Conservation (phyloP, 371 early-diverging fungal species). For the Mucor plumbeus region DNA sequence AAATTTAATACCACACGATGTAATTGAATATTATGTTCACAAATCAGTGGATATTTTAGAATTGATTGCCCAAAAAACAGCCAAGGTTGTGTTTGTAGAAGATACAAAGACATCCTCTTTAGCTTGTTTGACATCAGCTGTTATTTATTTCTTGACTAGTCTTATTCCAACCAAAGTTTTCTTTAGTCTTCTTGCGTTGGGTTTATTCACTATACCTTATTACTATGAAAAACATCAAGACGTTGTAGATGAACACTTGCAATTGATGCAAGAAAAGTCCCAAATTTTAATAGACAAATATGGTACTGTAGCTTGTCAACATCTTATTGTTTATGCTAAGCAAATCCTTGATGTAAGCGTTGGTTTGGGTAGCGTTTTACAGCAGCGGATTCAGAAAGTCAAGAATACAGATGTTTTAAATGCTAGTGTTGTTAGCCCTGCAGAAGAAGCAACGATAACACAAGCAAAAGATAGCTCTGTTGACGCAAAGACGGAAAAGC, state of each 20-base stretch:
- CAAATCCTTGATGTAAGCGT: neutral
- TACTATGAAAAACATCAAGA: conserved; percentile 22
- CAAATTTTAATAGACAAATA: neutral
- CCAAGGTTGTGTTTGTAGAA: conserved; percentile 52
- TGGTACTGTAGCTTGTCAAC: neutral
- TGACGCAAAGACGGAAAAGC: neutral
- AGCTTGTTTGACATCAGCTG: conserved; percentile 9
- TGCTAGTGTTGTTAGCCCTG: neutral
- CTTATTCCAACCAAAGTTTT: conserved; percentile 23
- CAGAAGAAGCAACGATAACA: neutral
- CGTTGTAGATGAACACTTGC: conserved; percentile 4
- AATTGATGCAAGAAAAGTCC: neutral
- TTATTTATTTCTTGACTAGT: conserved; percentile 18
- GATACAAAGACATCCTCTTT: conserved; percentile 33
- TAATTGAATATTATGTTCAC: conserved; percentile 31
- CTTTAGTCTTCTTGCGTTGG: conserved; percentile 14
- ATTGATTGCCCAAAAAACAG: conserved; percentile 42
- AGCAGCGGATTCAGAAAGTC: neutral
- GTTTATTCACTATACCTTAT: conserved; percentile 19
- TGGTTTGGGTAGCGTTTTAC: neutral
- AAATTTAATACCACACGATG: conserved; percentile 33
- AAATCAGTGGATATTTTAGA: conserved; percentile 50
- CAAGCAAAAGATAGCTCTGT: neutral
- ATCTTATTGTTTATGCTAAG: neutral
- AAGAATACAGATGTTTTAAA: neutral